Conservation (phyloP, 169 alveolate genomes). For the Eimeria zaria region DNA sequence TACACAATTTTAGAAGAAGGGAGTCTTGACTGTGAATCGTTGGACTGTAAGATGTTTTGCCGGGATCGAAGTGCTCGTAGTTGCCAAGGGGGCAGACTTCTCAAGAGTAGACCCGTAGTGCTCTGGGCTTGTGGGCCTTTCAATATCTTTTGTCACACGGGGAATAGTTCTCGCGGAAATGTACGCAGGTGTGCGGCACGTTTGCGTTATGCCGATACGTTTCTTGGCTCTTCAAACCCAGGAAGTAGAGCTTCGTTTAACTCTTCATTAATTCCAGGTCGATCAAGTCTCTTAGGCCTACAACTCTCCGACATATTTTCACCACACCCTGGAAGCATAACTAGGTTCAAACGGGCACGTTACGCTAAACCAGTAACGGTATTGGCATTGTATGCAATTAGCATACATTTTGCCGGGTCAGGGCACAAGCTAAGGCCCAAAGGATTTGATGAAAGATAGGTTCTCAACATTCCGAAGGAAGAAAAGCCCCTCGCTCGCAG, state of each 20-base stretch:
- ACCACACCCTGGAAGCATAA: background rate
- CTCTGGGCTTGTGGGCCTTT: background rate
- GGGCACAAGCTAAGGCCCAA: background rate
- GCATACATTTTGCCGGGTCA: background rate
- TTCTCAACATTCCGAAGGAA: background rate
- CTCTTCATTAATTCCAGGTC: background rate
- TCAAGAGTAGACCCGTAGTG: background rate
- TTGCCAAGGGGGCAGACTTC: background rate
- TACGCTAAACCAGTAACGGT: background rate
- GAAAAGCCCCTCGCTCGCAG: background rate
- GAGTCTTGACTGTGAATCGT: background rate
- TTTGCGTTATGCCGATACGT: background rate
- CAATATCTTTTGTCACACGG: background rate
- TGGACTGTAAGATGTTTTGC: background rate
- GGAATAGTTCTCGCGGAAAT: background rate
- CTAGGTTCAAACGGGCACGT: background rate
- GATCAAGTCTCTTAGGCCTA: background rate
- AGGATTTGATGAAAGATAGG: background rate
- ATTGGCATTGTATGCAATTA: background rate
- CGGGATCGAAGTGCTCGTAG: background rate
- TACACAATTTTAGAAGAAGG: background rate
- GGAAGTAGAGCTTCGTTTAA: background rate
- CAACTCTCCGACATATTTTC: background rate
- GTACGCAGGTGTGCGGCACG: background rate
- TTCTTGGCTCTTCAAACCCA: background rate